Evolutionary conservation across 305 asterid genomes (phyloP).

Genomic region (Stenogyne calaminthoides): DNA sequence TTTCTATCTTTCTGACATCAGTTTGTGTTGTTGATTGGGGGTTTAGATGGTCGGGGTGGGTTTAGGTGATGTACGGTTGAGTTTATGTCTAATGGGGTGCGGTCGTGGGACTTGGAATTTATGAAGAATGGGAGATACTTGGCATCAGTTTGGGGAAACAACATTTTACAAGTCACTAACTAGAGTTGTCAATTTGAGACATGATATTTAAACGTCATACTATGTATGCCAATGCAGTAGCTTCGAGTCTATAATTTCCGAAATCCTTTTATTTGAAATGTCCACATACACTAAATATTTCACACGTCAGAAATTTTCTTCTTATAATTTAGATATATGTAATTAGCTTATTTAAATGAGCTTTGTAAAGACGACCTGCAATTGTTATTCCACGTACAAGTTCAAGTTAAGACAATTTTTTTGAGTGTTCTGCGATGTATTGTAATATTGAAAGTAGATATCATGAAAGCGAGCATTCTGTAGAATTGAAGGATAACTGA

Average conservation of each 20-base stretch:
- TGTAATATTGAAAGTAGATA: background rate
- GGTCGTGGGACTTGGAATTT: background rate
- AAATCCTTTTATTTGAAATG: slow-evolving; percentile 21
- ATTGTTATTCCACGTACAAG: background rate
- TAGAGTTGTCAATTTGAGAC: background rate
- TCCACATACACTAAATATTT: background rate
- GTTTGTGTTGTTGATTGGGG: background rate
- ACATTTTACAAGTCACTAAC: background rate
- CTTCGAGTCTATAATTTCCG: slow-evolving; percentile 6
- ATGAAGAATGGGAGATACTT: background rate
- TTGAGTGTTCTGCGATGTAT: background rate
- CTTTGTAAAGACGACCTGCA: slow-evolving; percentile 6
- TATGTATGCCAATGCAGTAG: background rate
- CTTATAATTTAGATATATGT: slow-evolving; percentile 13
- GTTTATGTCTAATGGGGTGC: background rate
- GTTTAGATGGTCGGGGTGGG: background rate
- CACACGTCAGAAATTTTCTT: slow-evolving; percentile 7
- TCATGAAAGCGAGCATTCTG: slow-evolving; percentile 11
- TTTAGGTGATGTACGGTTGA: background rate
- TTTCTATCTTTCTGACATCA: slow-evolving; percentile 10
- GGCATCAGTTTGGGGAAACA: background rate
- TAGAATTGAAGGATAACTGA: slow-evolving; percentile 16
- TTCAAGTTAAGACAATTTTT: slow-evolving; percentile 12
- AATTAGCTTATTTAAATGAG: slow-evolving; percentile 2
- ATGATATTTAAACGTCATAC: background rate